Conservation (phyloP, 352 stramenopile species). For the Pythium rhizo-oryzae region DNA sequence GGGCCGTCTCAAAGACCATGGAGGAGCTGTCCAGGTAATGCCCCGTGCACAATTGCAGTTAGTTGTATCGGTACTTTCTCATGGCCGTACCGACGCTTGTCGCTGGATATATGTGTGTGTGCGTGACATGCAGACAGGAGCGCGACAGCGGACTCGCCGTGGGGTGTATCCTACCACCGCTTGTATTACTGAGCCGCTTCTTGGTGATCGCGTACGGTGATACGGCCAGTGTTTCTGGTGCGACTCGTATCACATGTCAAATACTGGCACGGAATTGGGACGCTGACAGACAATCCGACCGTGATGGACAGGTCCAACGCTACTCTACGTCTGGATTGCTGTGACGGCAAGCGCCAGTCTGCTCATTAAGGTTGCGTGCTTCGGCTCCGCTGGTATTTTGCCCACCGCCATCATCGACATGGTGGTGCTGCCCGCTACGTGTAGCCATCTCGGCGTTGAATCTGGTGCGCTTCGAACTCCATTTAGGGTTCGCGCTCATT, state of each 20-base stretch:
- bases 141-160: slow-evolving; percentile 59
- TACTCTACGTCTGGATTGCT: slow-evolving; percentile 62
- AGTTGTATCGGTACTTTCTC: no score
- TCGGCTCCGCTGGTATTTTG: slow-evolving; percentile 38
- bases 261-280: not conserved
- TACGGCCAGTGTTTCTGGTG: not conserved
- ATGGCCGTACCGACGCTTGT: no score
- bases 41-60: no score
- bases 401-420: slow-evolving; percentile 46
- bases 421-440: slow-evolving; percentile 37
- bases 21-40: slow-evolving; percentile 25
- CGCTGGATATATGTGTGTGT: no score
- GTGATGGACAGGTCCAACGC: slow-evolving; percentile 32
- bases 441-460: slow-evolving; percentile 24
- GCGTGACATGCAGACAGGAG: slow-evolving; percentile 39
- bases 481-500: not conserved
- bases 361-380: slow-evolving; percentile 47
- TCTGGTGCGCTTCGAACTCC: slow-evolving; percentile 10
- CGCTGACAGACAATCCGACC: not conserved
- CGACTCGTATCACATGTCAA: no score
- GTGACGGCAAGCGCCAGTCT: slow-evolving; percentile 50
- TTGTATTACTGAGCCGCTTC: slow-evolving; percentile 65
- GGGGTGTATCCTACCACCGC: slow-evolving; percentile 55
- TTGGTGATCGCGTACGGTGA: slow-evolving; percentile 36
- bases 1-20: slow-evolving; percentile 27